phyloP scores from a whole-genome alignment of 177 flowering plant genomes.

The Viscum album region DNA sequence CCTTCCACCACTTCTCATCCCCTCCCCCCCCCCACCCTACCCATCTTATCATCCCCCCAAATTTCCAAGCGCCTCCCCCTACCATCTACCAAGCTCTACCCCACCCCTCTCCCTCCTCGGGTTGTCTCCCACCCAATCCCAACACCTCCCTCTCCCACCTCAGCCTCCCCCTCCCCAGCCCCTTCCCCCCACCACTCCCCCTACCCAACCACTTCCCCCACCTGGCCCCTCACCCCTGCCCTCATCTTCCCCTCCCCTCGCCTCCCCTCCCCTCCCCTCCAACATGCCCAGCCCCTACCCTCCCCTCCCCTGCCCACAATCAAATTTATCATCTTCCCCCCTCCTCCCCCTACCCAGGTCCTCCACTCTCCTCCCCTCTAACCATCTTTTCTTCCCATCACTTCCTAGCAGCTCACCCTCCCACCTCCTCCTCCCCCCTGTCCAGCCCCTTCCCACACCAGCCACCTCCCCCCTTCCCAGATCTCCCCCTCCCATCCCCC shows the following conservation, averaged over 20 bases:
- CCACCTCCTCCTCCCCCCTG: neutral
- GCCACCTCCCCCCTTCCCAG: too few relatives aligned
- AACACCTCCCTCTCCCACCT: neutral
- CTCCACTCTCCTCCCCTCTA: too few relatives aligned
- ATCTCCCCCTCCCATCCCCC: neutral
- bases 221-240: neutral
- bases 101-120: neutral
- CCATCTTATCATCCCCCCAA: neutral
- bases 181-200: neutral
- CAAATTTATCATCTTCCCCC: neutral
- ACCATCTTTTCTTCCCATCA: neutral
- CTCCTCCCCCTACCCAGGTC: neutral
- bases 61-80: neutral
- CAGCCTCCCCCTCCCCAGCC: too few relatives aligned
- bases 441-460: too few relatives aligned
- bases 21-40: neutral
- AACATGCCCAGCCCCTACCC: too few relatives aligned
- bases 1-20: neutral
- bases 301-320: neutral
- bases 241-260: neutral
- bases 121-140: neutral
- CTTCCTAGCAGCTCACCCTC: too few relatives aligned
- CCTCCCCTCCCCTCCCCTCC: neutral
- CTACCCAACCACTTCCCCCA: too few relatives aligned
- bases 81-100: neutral